A percentile compares a stretch with the other conserved stretches of the same genome.
phyloP scores from a whole-genome alignment of 805 yeast species.

The Cyberlindnera saturnus region DNA sequence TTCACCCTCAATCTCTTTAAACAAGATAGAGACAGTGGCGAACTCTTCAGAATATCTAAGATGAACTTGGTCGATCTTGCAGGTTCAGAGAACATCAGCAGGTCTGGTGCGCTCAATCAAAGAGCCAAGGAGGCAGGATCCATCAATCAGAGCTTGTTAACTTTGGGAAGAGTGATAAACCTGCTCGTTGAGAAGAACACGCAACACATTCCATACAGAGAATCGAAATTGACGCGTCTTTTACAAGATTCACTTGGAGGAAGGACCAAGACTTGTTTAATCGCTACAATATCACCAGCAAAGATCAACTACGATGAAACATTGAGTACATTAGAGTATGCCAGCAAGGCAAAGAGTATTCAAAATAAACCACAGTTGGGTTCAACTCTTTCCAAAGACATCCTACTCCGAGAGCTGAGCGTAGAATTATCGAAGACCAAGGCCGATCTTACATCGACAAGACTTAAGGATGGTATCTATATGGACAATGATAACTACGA shows the following conservation, averaged over 20 bases:
- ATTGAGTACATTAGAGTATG: constrained; percentile 79
- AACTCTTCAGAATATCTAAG: constrained; percentile 52
- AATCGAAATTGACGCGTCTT: constrained; percentile 69
- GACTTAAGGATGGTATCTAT: constrained; percentile 59
- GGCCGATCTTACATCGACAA: constrained; percentile 57
- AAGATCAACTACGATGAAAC: constrained; percentile 74
- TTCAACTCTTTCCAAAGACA: constrained; percentile 45
- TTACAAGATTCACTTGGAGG: constrained; percentile 86
- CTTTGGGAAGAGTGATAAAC: constrained; percentile 86
- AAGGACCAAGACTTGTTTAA: constrained; percentile 75
- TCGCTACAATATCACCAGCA: constrained; percentile 87
- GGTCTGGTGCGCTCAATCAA: constrained; percentile 82
- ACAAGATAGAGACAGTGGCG: constrained; percentile 36
- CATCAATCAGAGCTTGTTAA: constrained; percentile 80
- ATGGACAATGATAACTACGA: constrained; percentile 56
- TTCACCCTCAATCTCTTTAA: constrained; percentile 58
- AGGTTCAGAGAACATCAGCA: constrained; percentile 84
- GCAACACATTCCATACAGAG: constrained; percentile 79
- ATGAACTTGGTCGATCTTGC: constrained; percentile 91
- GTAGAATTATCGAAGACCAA: constrained; percentile 41
- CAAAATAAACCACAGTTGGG: constrained; percentile 66
- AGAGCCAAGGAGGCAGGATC: constrained; percentile 93
- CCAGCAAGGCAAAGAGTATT: constrained; percentile 79
- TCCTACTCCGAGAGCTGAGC: constrained; percentile 40
- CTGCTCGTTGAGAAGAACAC: constrained; percentile 53